Base-by-base conservation (phyloP, 495 filamentous ascomycete species). In the Pseudoneurospora amorphoporcata region DNA sequence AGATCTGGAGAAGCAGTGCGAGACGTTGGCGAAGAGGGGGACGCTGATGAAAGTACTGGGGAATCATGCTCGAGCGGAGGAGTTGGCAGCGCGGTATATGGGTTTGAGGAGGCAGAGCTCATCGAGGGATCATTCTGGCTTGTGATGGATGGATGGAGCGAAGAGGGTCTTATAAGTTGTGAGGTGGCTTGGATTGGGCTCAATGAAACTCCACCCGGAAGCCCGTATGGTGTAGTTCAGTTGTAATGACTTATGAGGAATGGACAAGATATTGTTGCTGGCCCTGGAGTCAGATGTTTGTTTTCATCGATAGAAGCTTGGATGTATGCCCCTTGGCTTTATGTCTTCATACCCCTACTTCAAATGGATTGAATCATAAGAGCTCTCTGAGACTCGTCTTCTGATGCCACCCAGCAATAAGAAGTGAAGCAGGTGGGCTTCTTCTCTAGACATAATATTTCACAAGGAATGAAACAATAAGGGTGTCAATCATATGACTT, bases 21-120 rank as follows among this genome's bases (percentile, higher is more conserved):
- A 94, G 82, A 90, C 92, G 88, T 88, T 96, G 84, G 92, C 91
- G 2, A 95, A 95, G 83, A 94, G 94, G 80, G 92, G 92, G 17
- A 91, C 91, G 9, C 85, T 97, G 47, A 92, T 92, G 87, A 89
- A 90, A 79, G 82, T 91, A 9, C 84, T 90, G 32, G 93, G 92
- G 4, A 91, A 97, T 74, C 81, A 86, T 70, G 87, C 86, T 19
- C 78, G 91, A 75, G 89, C 92, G 1, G 92, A 94, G 82, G 90
- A 94, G 71, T 93, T 87, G 80, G 91, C 92, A 5, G 87, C 90
- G 12, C 87, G 87, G 75, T 94, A 93, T 79, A 70, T 92, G 70
- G 87, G 87, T 72, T 76, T 93, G 71, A 86, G 84, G 72, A 87
- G 72, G 73, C 80, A 84, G 61, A 58, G 47, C 47, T 58, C 47